Evolutionary conservation across 1,139 yeast genomes (phyloP).

Genomic region (Diutina mesorugosa): DNA sequence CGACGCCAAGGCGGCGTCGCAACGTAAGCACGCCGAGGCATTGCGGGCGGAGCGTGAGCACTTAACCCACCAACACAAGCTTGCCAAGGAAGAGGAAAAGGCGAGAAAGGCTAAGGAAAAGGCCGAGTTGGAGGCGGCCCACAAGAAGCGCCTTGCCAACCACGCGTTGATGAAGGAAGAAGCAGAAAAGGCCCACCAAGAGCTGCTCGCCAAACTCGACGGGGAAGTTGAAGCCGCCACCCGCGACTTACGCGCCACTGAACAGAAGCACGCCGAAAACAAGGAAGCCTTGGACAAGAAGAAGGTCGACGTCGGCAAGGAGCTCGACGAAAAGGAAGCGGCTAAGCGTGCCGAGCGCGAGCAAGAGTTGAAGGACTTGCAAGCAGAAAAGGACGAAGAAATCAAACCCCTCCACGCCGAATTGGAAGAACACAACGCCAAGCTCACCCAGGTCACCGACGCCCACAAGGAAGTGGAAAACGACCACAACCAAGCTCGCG

Average conservation of each 20-base stretch:
- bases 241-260: conserved; percentile 22
- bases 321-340: conserved; percentile 30
- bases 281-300: conserved; percentile 25
- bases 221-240: conserved; percentile 23
- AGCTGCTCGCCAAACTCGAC: conserved; percentile 24
- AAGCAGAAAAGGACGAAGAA: conserved; percentile 30
- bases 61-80: conserved; percentile 13
- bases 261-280: conserved; percentile 20
- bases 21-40: conserved; percentile 47
- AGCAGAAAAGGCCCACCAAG: conserved; percentile 29
- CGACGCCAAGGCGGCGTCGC: conserved; percentile 54
- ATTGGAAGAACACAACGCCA: conserved; percentile 23
- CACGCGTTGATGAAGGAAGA: conserved; percentile 8
- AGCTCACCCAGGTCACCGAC: conserved; percentile 26
- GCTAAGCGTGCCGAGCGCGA: conserved; percentile 26
- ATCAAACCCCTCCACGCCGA: conserved; percentile 29
- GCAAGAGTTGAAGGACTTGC: conserved; percentile 31
- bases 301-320: conserved; percentile 27
- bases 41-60: conserved; percentile 17
- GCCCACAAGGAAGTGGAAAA: conserved; percentile 22
- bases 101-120: conserved; percentile 31
- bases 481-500: conserved; percentile 22
- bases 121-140: not conserved
- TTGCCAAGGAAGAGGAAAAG: conserved; percentile 15
- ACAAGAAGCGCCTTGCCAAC: conserved; percentile 26